These are phyloP conservation scores for Stentor coeruleus DNA, from an alignment of 73 alveolate species.

Conservation along the genomic window DNA sequence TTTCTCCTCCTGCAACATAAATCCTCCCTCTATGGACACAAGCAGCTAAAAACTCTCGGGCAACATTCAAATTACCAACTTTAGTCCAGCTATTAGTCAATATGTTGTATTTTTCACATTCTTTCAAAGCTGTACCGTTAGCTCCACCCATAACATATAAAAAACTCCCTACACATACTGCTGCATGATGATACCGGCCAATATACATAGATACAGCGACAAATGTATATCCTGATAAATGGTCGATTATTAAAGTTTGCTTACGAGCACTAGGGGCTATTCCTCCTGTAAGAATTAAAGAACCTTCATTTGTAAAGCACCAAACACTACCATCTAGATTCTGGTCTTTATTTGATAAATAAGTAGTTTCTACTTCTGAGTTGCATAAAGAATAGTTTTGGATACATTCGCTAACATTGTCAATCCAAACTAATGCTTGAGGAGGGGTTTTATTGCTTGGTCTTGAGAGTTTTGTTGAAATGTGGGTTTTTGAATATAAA, in stretches of 20 bases:
- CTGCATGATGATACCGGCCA: conserved; percentile 19
- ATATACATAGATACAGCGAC: not conserved
- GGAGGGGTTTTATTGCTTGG: not conserved
- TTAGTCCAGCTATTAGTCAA: conserved; percentile 10
- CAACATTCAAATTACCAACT: not conserved
- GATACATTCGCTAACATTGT: not conserved
- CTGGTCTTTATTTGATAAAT: not conserved
- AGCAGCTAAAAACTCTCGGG: conserved; percentile 3
- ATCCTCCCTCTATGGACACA: conserved; percentile 26
- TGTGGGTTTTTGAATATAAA: not conserved
- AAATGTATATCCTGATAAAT: not conserved
- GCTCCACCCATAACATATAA: conserved; percentile 2
- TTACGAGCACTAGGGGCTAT: not conserved
- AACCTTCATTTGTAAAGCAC: not conserved
- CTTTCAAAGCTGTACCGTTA: not conserved
- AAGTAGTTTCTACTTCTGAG: not conserved
- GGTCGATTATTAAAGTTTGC: not conserved
- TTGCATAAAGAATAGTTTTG: not conserved
- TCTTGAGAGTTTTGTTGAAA: not conserved
- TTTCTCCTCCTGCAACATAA: conserved; percentile 8
- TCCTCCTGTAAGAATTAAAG: conserved; percentile 6
- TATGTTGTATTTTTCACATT: not conserved
- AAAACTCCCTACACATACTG: not conserved
- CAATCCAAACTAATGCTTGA: not conserved
- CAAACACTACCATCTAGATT: conserved; percentile 10